Base-by-base conservation (phyloP, 2,329 filamentous ascomycete species). In the Cladosporium colombiae region DNA sequence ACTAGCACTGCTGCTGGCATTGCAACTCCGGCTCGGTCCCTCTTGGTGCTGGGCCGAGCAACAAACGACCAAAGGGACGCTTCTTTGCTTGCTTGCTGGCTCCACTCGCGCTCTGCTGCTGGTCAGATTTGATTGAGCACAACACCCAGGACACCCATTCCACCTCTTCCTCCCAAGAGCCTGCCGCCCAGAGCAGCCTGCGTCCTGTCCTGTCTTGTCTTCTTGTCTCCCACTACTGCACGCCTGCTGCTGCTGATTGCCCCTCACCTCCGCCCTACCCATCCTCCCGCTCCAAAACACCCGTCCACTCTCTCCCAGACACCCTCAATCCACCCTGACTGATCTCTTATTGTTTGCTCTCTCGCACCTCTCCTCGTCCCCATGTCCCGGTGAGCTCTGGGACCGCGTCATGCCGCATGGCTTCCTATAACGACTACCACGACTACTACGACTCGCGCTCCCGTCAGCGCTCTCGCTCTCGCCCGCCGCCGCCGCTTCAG, bases 391-490 rank as follows among this genome's bases (percentile, higher is more conserved):
- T 56, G 23, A 44, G 35, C 37, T 18, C 61, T 14, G 35, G 37
- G 27, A 53, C 55, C 23, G 29, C 49, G 53, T 46, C 40, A 21
- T 62, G 61, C 61, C 61, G 50, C 31, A 72, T 72, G 71, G 70
- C 71, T 58, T 70, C 68, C 68, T 68, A 69, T 60, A 65, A 65
- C 56, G 62, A 65, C 21, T 60, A 65, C 64, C 37, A 71, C 65
- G 67, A 68, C 67, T 52, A 68, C 31, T 68, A 69, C 62, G 66
- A 62, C 18, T 67, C 65, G 58, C 64, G 65, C 60, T 50, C 52
- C 50, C 67, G 65, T 27, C 55, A 58, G 35, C 61, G 61, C 61
- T 63, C 61, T 40, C 61, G 61, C 35, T 63, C 61, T 11, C 50
- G 61, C 5, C 61, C 61, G 50, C 49, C 50, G 35, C 60, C 60